A percentile compares a stretch with the other conserved stretches of the same genome.
These are phyloP conservation scores for Phytophthora tentaculata DNA, from an alignment of 352 stramenopile genomes.

Conservation along the genomic window DNA sequence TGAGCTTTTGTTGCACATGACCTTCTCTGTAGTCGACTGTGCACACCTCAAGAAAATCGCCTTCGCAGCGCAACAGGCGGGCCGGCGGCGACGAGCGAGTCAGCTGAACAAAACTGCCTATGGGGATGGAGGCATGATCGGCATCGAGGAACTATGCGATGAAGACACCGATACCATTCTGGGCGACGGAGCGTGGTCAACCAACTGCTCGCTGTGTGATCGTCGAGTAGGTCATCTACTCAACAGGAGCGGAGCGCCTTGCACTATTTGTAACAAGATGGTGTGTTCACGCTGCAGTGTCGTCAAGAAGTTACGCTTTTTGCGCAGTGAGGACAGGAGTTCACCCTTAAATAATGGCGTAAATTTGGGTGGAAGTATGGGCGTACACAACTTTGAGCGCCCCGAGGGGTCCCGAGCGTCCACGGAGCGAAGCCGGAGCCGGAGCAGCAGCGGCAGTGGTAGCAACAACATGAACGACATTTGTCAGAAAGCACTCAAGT, in stretches of 20 bases:
- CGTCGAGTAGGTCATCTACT: constrained; percentile 40
- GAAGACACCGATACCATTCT: constrained; percentile 23
- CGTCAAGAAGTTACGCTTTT: constrained; percentile 58
- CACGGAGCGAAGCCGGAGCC: constrained; percentile 36
- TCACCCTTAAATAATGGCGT: constrained; percentile 6
- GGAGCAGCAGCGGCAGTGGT: constrained; percentile 33
- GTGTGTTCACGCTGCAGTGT: constrained; percentile 55
- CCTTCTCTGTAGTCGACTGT: constrained; percentile 48
- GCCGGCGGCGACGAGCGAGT: constrained; percentile 32
- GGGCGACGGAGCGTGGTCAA: constrained; percentile 16
- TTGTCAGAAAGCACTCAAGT: constrained; percentile 52
- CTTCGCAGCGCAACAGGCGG: constrained; percentile 49
- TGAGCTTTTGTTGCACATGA: constrained; percentile 51
- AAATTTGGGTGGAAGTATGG: constrained; percentile 31
- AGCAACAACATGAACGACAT: constrained; percentile 39
- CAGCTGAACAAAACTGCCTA: constrained; percentile 28
- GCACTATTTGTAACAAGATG: constrained; percentile 42
- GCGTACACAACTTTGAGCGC: constrained; percentile 35
- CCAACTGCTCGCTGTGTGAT: constrained; percentile 48
- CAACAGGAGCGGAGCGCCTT: constrained; percentile 37
- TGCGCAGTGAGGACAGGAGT: constrained; percentile 28
- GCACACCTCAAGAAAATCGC: constrained; percentile 71
- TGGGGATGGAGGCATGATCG: constrained; percentile 30
- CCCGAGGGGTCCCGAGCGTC: constrained; percentile 31
- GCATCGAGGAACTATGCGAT: constrained; percentile 42